Evolutionary conservation across 805 yeast genomes (phyloP), one percentile per base, ranked within the genome.

Genomic region (Suhomyces sp.): DNA sequence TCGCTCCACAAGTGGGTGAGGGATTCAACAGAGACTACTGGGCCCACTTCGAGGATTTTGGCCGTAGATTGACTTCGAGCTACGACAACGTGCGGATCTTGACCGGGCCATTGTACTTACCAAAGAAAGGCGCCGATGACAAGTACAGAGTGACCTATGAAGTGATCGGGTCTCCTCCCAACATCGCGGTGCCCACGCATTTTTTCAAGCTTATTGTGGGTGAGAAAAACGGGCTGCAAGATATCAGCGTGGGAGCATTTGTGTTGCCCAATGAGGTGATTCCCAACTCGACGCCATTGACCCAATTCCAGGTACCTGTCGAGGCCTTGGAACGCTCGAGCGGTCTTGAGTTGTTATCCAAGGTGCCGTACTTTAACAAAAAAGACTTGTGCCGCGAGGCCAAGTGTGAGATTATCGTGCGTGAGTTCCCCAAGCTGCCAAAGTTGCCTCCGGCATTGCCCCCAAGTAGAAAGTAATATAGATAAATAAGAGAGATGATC

Each of bases 21-120:
- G 99, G 99, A 0, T 94, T 94, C 75, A 94, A 94, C 71, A 79
- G 99, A 60, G 98, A 94, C 66, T 76, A 94, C 67, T 94, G 99
- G 99, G 96, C 98, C 0, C 97, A 91, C 67, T 83, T 94, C 53
- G 99, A 94, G 69, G 87, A 88, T 62, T 94, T 94, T 65, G 83
- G 86, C 44, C 79, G 99, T 56, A 78, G 89, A 50, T 77, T 93
- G 56, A 87, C 96, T 4, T 61, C 72, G n/a, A 75, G 76, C 48
- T 94, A 88, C 67, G 80, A 79, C 46, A 79, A 84, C 46, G 97
- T 94, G 10, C 77, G 97, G 57, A 78, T 94, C 35, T 86, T 94
- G 64, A 94, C 98, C 0, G 99, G 99, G 1, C 97, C 99, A 1
- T 73, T 94, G 49, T 94, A 85, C 66, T 77, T 94, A 50, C 99